phyloP scores from a whole-genome alignment of 495 filamentous ascomycete genomes.

The Chlorociboria aeruginascens region DNA sequence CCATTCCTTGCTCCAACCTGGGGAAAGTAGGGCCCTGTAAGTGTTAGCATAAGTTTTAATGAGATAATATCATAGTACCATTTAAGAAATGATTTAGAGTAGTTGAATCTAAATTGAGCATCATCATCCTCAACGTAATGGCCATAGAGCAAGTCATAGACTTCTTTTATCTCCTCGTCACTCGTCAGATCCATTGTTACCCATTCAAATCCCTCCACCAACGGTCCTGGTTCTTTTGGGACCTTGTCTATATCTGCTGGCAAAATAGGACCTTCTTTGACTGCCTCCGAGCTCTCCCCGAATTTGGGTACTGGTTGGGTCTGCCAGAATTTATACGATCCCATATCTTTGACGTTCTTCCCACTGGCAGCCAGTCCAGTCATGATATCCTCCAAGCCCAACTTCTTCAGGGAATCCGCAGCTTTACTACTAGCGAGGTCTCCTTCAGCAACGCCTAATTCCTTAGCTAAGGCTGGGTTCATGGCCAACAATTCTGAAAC shows the following conservation, averaged over 20 bases:
- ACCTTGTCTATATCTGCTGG: constrained; percentile 64
- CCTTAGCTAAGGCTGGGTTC: constrained; percentile 50
- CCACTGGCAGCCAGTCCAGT: constrained; percentile 64
- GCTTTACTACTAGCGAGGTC: constrained; percentile 22
- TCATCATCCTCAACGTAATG: constrained; percentile 97
- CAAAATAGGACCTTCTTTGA: constrained; percentile 43
- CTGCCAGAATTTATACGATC: constrained; percentile 93
- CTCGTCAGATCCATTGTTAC: constrained; percentile 72
- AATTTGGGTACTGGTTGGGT: constrained; percentile 92
- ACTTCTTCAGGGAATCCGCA: constrained; percentile 52
- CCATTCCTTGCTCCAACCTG: constrained; percentile 93
- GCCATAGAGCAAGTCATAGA: constrained; percentile 76
- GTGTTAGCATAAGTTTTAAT: constrained; percentile 18
- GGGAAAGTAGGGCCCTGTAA: constrained; percentile 78
- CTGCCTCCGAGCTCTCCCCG: constrained; percentile 32
- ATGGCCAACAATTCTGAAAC: constrained; percentile 41
- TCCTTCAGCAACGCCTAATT: constrained; percentile 29
- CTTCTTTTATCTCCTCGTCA: constrained; percentile 52
- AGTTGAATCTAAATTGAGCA: constrained; percentile 94
- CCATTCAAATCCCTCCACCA: constrained; percentile 82
- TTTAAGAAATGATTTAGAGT: constrained; percentile 75
- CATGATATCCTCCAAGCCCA: constrained; percentile 32
- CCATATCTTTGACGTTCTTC: constrained; percentile 93
- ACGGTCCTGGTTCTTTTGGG: constrained; percentile 51
- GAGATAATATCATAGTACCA: constrained; percentile 44